These are phyloP conservation scores for Ligustrum vulgare DNA, from an alignment of 257 asterid species.

Conservation along the genomic window DNA sequence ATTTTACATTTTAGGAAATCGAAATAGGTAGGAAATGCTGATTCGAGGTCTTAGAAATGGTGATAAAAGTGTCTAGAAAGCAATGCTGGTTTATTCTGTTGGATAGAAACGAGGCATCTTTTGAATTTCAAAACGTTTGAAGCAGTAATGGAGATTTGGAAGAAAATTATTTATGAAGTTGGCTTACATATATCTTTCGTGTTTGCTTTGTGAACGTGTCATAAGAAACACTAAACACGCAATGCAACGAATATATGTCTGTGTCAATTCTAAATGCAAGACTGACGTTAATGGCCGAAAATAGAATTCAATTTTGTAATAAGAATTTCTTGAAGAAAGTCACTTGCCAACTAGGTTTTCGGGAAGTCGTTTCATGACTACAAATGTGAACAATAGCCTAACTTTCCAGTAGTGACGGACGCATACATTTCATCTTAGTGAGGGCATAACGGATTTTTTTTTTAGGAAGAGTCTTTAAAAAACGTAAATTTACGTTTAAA, in stretches of 20 bases:
- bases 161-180: slow-evolving; percentile 70
- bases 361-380: slow-evolving; percentile 64
- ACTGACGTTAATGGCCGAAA: not conserved
- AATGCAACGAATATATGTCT: slow-evolving; percentile 46
- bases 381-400: slow-evolving; percentile 61
- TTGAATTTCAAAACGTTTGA: slow-evolving; percentile 44
- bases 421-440: no score
- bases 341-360: slow-evolving; percentile 69
- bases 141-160: slow-evolving; percentile 77
- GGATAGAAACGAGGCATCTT: slow-evolving; percentile 82
- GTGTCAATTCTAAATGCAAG: slow-evolving; percentile 32
- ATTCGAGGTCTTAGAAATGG: slow-evolving; percentile 46
- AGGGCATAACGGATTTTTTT: no score
- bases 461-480: no score
- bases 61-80: slow-evolving; percentile 64
- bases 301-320: slow-evolving; percentile 23
- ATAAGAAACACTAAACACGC: slow-evolving; percentile 62
- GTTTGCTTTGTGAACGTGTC: slow-evolving; percentile 85
- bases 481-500: no score
- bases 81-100: slow-evolving; percentile 75
- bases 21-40: slow-evolving; percentile 52
- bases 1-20: slow-evolving; percentile 50
- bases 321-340: slow-evolving; percentile 45
- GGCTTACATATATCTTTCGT: slow-evolving; percentile 75
- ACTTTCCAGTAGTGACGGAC: no score